Evolutionary conservation across 2,329 filamentous ascomycete genomes (phyloP).

Genomic region (Bipolaris oryzae): DNA sequence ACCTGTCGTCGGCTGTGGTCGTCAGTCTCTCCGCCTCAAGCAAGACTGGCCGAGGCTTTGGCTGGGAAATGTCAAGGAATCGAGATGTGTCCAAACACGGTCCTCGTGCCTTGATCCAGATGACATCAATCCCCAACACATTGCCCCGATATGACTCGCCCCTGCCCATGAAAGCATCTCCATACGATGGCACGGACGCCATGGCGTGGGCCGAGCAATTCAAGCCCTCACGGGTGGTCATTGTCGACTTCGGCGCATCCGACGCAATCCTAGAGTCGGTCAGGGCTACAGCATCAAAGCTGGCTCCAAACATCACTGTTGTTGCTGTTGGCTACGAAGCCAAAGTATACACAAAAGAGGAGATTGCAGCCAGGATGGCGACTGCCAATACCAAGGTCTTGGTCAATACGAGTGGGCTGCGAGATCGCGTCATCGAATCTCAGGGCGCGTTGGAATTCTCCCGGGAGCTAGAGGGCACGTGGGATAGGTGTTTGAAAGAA

Average conservation of each 20-base stretch:
- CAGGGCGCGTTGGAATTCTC: background rate
- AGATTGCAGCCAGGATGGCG: background rate
- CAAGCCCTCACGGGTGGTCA: background rate
- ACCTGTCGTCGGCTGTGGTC: background rate
- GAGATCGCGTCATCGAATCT: slow-evolving; percentile 1
- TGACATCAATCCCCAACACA: background rate
- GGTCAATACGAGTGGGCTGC: background rate
- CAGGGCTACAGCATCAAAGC: background rate
- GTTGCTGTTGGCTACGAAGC: slow-evolving; percentile 4
- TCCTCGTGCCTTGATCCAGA: background rate
- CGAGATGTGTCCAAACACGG: background rate
- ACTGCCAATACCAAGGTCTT: background rate
- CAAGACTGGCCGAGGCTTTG: slow-evolving; percentile 2
- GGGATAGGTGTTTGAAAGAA: background rate
- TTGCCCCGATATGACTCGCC: background rate
- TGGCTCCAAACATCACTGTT: background rate
- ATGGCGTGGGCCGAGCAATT: background rate
- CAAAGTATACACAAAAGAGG: background rate
- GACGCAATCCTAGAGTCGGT: background rate
- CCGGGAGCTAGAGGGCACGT: background rate
- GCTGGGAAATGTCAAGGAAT: slow-evolving; percentile 1
- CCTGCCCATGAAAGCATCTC: background rate
- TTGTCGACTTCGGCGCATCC: background rate
- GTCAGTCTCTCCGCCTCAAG: slow-evolving; percentile 1
- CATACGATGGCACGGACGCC: background rate